Evolutionary conservation across 2,329 filamentous ascomycete species (phyloP), one percentile per base, ranked within the genome.

Genomic region (Sarocladium strictum): DNA sequence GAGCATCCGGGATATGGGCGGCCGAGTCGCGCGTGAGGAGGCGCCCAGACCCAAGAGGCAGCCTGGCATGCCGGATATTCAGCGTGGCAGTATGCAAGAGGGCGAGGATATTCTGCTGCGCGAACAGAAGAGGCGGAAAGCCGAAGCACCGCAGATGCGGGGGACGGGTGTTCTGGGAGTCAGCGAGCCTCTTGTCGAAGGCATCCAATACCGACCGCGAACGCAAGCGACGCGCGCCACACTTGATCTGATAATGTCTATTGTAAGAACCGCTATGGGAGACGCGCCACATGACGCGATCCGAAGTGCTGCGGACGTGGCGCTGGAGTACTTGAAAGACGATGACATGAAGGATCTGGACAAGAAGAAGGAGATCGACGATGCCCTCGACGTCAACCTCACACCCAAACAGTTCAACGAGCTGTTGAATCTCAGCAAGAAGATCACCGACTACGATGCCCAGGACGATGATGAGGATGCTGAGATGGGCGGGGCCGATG

Each of bases 401-500:
- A 86, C 80, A 50, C 83, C 90, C 1, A 96, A 97, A 67, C 87
- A 96, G 68, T 99, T 97, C 75, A 97, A 97, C 67, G 93, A 97
- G 73, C 75, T 99, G 61, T 86, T 97, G 54, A 99, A 97, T 66
- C 76, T 99, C 41, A 90, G 92, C 60, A 99, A 99, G 76, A 99
- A 99, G 74, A 96, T 99, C 59, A 99, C 94, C 51, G 94, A 99
- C 69, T 99, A 97, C 70, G 89, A 97, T 70, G 89, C 89, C 37
- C 91, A 97, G 67, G 93, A 97, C 60, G 94, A 97, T 29, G 92
- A 97, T 59, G 93, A 96, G 60, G 86, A 91, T 56, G 89, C 90
- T 76, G 87, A 83, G 27, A 85, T 86, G 63, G 86, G 82, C 56
- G 79, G 83, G 26, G 80, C 76, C 21, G 82, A 76, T 17, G 89